phyloP scores from a whole-genome alignment of 148 eudicot genomes.

The Vaccinium myrtillus region DNA sequence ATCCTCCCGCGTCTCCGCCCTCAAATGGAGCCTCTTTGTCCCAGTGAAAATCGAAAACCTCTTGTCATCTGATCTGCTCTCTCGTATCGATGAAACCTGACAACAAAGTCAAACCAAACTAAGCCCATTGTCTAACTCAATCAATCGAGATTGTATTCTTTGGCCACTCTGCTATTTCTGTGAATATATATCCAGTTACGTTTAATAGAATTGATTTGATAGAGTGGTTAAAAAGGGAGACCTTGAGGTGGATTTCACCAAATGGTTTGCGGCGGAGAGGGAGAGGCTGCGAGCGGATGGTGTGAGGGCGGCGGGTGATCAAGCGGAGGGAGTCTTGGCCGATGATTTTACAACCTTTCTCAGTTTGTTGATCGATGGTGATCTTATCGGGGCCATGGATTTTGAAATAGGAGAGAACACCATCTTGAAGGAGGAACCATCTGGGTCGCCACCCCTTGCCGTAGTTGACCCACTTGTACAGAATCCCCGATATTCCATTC shows the following conservation, averaged over 20 bases:
- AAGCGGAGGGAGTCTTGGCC: conserved; percentile 66
- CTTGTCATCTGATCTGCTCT: conserved; percentile 70
- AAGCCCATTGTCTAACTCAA: background rate
- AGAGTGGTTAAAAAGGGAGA: background rate
- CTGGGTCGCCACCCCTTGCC: conserved; percentile 85
- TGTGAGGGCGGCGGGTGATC: conserved; percentile 25
- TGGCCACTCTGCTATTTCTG: background rate
- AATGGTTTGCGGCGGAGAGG: conserved; percentile 44
- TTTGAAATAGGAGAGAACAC: conserved; percentile 74
- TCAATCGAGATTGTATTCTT: background rate
- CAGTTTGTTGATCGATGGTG: conserved; percentile 42
- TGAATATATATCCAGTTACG: background rate
- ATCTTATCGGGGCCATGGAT: conserved; percentile 77
- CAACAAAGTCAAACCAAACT: conserved; percentile 8
- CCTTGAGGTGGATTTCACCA: conserved; percentile 91
- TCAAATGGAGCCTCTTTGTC: conserved; percentile 81
- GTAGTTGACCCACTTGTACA: conserved; percentile 85
- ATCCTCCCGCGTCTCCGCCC: conserved; percentile 73
- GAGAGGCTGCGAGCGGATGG: background rate
- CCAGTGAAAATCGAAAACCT: conserved; percentile 85
- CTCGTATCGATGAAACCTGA: conserved; percentile 45
- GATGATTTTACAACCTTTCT: conserved; percentile 56
- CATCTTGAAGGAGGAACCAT: conserved; percentile 83
- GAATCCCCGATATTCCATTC: conserved; percentile 61
- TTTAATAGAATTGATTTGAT: background rate